Conservation (phyloP, 495 filamentous ascomycete species). For the Bathelium albidoporum region DNA sequence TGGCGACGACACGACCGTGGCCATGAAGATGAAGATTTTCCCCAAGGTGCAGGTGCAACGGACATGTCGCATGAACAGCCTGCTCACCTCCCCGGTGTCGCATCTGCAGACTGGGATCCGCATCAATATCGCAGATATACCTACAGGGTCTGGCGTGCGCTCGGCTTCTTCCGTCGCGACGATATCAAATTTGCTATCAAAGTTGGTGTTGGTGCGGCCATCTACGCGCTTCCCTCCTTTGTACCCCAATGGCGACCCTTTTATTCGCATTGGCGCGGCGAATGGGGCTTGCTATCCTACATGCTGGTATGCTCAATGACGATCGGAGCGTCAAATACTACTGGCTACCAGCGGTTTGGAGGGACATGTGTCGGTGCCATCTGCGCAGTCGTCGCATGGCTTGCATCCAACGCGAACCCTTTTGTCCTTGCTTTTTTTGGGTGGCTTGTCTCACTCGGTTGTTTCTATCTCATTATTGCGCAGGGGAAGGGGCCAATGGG, state of each 20-base stretch:
- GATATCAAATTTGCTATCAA: slow-evolving; percentile 78
- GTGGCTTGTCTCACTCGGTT: slow-evolving; percentile 68
- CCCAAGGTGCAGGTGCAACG: neutral
- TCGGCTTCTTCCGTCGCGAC: slow-evolving; percentile 51
- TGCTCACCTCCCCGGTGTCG: neutral
- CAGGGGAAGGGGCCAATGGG: slow-evolving; percentile 81
- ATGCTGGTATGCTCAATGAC: slow-evolving; percentile 99
- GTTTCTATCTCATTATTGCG: slow-evolving; percentile 80
- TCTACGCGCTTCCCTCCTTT: slow-evolving; percentile 83
- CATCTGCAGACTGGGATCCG: neutral
- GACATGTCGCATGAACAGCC: neutral
- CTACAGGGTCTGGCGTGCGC: slow-evolving; percentile 49
- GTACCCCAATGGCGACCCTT: slow-evolving; percentile 63
- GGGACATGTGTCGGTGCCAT: slow-evolving; percentile 76
- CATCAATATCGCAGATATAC: slow-evolving; percentile 21
- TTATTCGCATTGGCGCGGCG: slow-evolving; percentile 83
- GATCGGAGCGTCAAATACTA: slow-evolving; percentile 87
- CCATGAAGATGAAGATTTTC: neutral
- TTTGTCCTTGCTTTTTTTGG: slow-evolving; percentile 65
- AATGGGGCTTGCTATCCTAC: slow-evolving; percentile 94
- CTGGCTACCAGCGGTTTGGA: slow-evolving; percentile 73
- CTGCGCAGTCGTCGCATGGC: slow-evolving; percentile 69
- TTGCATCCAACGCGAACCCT: slow-evolving; percentile 57
- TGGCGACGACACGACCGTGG: slow-evolving; percentile 41
- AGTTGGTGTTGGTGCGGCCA: slow-evolving; percentile 75